These are phyloP conservation scores for Salinomyces thailandicus DNA, from an alignment of 2,329 filamentous ascomycete species.

Conservation along the genomic window DNA sequence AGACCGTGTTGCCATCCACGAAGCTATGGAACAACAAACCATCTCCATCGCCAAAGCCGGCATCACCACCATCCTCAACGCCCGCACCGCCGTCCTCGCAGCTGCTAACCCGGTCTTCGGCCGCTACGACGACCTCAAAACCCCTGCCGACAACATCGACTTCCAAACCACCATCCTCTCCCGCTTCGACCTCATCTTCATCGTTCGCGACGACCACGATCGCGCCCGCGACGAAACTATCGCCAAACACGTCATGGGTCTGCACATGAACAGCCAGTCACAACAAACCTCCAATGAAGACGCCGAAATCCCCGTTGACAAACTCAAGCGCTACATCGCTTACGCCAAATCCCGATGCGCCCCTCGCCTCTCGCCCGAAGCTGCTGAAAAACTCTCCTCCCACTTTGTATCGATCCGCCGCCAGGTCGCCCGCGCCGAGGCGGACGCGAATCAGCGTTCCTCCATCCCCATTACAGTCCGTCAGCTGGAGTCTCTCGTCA, in stretches of 20 bases:
- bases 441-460: conserved; percentile 79
- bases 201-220: conserved; percentile 91
- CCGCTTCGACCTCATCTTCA: conserved; percentile 99
- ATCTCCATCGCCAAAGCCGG: conserved; percentile 98
- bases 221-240: conserved; percentile 83
- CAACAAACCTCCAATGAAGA: conserved; percentile 57
- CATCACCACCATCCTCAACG: conserved; percentile 96
- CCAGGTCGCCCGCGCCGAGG: conserved; percentile 83
- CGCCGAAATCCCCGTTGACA: conserved; percentile 87
- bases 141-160: conserved; percentile 95
- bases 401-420: conserved; percentile 95
- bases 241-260: conserved; percentile 91
- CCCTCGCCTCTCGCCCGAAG: conserved; percentile 78
- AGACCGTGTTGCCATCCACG: conserved; percentile 93
- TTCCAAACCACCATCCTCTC: conserved; percentile 98
- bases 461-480: conserved; percentile 96
- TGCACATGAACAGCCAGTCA: conserved; percentile 82
- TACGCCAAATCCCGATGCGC: conserved; percentile 97
- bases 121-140: conserved; percentile 95
- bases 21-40: conserved; percentile 99
- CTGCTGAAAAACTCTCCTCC: conserved; percentile 88
- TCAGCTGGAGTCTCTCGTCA: conserved; percentile 92
- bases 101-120: conserved; percentile 97
- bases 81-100: conserved; percentile 85
- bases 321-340: conserved; percentile 93